A percentile compares a stretch with the other conserved stretches of the same genome.
phyloP scores from a whole-genome alignment of 2,329 filamentous ascomycete species.

The Lojkania enalia region DNA sequence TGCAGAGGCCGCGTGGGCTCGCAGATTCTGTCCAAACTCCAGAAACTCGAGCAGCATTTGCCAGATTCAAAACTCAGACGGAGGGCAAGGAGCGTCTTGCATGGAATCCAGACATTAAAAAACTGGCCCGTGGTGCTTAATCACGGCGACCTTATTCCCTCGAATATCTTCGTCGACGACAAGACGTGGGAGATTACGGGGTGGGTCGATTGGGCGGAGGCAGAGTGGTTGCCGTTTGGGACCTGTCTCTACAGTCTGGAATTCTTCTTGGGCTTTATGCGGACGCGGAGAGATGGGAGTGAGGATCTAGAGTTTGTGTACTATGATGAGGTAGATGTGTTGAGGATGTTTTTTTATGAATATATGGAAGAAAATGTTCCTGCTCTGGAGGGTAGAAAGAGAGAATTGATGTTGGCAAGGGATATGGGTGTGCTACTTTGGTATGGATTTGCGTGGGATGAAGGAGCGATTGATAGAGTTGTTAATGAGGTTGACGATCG shows the following conservation, averaged over 20 bases:
- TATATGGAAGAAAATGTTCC: constrained; percentile 43
- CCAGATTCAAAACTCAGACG: constrained; percentile 25
- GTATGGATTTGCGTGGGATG: constrained; percentile 67
- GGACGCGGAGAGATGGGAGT: background rate
- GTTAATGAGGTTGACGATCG: constrained; percentile 57
- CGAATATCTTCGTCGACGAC: constrained; percentile 59
- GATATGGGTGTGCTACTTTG: constrained; percentile 63
- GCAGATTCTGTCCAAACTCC: constrained; percentile 28
- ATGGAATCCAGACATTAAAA: constrained; percentile 50
- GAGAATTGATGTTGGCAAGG: constrained; percentile 48
- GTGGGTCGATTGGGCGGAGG: constrained; percentile 67
- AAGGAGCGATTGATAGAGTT: constrained; percentile 61
- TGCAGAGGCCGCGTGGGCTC: constrained; percentile 37
- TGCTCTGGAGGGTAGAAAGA: constrained; percentile 34
- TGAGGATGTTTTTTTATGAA: constrained; percentile 58
- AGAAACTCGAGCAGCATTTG: constrained; percentile 25
- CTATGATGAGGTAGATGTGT: constrained; percentile 46
- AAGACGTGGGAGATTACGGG: constrained; percentile 54
- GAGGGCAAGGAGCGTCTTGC: constrained; percentile 20
- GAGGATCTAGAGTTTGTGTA: constrained; percentile 40
- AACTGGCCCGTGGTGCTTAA: constrained; percentile 59
- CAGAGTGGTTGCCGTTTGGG: constrained; percentile 63
- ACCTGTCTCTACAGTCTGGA: constrained; percentile 64
- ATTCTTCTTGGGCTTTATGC: constrained; percentile 55
- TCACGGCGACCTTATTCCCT: constrained; percentile 63